These are phyloP conservation scores for Starmera stellimalicola DNA, from an alignment of 1,139 yeast genomes.

Conservation along the genomic window DNA sequence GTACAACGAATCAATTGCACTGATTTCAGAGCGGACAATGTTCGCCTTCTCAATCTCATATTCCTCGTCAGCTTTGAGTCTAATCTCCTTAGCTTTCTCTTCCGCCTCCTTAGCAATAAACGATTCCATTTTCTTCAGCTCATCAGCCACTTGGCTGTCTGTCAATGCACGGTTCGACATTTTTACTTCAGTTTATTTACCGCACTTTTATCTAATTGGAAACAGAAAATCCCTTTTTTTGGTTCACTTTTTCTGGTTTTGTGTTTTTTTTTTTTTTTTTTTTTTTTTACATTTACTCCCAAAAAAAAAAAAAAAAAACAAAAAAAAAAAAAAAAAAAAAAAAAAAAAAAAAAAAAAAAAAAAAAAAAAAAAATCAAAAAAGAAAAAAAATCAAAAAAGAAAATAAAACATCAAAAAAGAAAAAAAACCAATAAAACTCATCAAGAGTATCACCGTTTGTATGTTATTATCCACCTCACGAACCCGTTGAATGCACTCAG, in stretches of 20 bases:
- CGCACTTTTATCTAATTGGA: not conserved
- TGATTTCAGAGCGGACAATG: constrained; percentile 85
- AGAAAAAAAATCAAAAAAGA: no score
- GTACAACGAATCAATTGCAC: constrained; percentile 74
- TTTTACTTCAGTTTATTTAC: not conserved
- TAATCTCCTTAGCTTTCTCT: constrained; percentile 95
- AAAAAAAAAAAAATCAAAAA: no score
- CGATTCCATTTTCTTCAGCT: constrained; percentile 95
- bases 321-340: no score
- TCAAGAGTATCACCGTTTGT: no score
- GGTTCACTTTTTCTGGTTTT: not conserved
- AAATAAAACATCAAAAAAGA: no score
- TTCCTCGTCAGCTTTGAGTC: constrained; percentile 94
- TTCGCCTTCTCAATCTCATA: constrained; percentile 96
- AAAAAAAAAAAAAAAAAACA: no score
- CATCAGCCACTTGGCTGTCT: constrained; percentile 76
- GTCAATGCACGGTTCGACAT: constrained; percentile 1
- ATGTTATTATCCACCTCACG: no score
- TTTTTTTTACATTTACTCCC: no score
- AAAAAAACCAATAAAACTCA: no score
- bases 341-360: no score
- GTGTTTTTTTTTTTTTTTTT: no score
- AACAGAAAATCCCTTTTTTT: not conserved
- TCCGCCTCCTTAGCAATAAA: constrained; percentile 98
- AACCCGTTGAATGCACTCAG: no score